Base-by-base conservation (phyloP, 75 land plant genomes). In the Cupressus sempervirens region DNA sequence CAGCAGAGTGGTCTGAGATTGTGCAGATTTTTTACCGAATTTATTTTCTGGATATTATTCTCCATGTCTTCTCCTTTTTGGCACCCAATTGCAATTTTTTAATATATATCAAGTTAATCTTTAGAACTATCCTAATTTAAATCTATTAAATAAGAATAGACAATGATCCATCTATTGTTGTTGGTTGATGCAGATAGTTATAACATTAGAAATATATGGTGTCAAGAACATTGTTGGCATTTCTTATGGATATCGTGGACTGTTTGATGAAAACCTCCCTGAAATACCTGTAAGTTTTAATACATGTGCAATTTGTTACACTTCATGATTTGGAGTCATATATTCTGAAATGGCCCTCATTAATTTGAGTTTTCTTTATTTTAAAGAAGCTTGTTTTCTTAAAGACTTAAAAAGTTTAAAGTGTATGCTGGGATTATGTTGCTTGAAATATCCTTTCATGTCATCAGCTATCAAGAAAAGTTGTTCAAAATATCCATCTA, bases 171-270 rank as follows among this genome's bases (percentile, higher is more conserved):
- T 43, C 30, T 13, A n/a, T 45, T 79, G 14, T 84, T 76, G 5
- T 30, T 68, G 34, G 18, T 72, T 82, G 34, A 58, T 88, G 86
- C 95, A 96, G 98, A 92, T 95, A 84, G 98, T 95, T 53, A 91
- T 96, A 40, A 94, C 98, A 65, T 93, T 96, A 58, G 98, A 96
- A 84, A 90, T 90, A 35, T 95, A 96, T 92, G 98, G 98, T 54
- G 98, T 96, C 26, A 93, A 92, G 76, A 91, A 93, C 41, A 95
- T 96, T 81, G 84, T 88, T 6, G 98, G 98, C 26, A 92, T 96
- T 84, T 93, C 91, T 36, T 95, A 92, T 90, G 98, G 98, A 70
- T 96, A 93, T 86, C 93, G 95, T 65, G 98, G 98, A 34, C 94
- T 96, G 88, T 81, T 87, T 83, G 94, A 91, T 40, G 76, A 93